A percentile compares a stretch with the other conserved stretches of the same genome.
Evolutionary conservation across 768 basidiomycete genomes (phyloP).

Genomic region (Lactarius sanguifluus): DNA sequence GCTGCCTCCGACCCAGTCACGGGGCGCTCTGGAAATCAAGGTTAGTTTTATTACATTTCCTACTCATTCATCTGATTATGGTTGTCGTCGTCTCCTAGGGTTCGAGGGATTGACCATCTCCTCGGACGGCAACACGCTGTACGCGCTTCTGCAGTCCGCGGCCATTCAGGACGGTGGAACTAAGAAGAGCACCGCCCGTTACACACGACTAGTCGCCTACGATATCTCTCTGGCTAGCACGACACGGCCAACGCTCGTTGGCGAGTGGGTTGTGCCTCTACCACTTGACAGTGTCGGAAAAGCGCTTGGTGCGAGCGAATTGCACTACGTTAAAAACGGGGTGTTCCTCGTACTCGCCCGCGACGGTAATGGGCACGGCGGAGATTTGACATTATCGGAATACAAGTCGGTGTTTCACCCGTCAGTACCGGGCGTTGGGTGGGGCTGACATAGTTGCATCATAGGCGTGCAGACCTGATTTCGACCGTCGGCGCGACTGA

Average conservation of each 20-base stretch:
- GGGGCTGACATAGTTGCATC: slow-evolving; percentile 1
- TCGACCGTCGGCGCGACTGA: slow-evolving; percentile 59
- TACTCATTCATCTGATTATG: slow-evolving; percentile 1
- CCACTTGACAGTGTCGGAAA: slow-evolving; percentile 54
- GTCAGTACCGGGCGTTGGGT: not conserved
- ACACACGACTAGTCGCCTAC: slow-evolving; percentile 57
- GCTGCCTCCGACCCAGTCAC: slow-evolving; percentile 47
- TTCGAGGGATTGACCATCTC: slow-evolving; percentile 62
- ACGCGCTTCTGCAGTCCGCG: slow-evolving; percentile 62
- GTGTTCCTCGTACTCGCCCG: slow-evolving; percentile 61
- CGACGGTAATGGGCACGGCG: slow-evolving; percentile 61
- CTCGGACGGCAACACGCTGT: slow-evolving; percentile 48
- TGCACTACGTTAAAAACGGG: slow-evolving; percentile 51
- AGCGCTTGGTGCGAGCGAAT: slow-evolving; percentile 53
- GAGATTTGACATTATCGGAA: slow-evolving; percentile 45
- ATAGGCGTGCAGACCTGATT: slow-evolving; percentile 59
- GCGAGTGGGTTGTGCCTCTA: slow-evolving; percentile 61
- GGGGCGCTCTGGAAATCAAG: slow-evolving; percentile 57
- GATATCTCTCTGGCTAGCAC: slow-evolving; percentile 42
- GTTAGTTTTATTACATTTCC: slow-evolving; percentile 31
- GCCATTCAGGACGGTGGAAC: slow-evolving; percentile 62
- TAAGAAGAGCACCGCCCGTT: slow-evolving; percentile 47
- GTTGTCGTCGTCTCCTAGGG: slow-evolving; percentile 38
- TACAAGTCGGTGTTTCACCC: slow-evolving; percentile 47
- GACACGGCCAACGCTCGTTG: slow-evolving; percentile 42